Conservation (phyloP, 306 rosid species). For the Dalbergia cultrata region DNA sequence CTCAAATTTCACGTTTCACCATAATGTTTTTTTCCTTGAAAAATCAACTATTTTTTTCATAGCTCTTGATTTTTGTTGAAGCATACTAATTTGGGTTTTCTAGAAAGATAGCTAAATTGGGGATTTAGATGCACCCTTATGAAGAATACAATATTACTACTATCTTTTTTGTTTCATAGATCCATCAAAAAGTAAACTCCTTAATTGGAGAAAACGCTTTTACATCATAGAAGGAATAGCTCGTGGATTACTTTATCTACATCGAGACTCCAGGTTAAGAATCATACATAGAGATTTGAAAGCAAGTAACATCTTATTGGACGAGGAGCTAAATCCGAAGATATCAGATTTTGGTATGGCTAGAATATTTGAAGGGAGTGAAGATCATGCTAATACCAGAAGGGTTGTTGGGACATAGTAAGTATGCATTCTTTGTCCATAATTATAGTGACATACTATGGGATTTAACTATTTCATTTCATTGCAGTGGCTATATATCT, state of each 20-base stretch:
- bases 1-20: neutral
- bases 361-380: slow-evolving; percentile 48
- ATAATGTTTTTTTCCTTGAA: neutral
- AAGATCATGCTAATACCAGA: slow-evolving; percentile 40
- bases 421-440: neutral
- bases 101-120: neutral
- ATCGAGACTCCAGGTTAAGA: too few relatives aligned
- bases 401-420: slow-evolving; percentile 50
- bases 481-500: neutral
- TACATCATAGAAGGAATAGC: too few relatives aligned
- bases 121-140: neutral
- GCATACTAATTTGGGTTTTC: neutral
- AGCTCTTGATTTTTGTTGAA: neutral
- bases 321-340: slow-evolving; percentile 27
- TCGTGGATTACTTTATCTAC: too few relatives aligned
- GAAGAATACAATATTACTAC: neutral
- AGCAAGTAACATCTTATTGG: too few relatives aligned
- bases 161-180: slow-evolving; percentile 12
- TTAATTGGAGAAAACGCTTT: neutral
- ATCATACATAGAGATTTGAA: too few relatives aligned
- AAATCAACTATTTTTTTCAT: neutral
- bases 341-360: slow-evolving; percentile 55
- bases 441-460: neutral
- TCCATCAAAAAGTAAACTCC: slow-evolving; percentile 18
- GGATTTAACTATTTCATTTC: neutral